Evolutionary conservation across 208 protist genomes (phyloP), one percentile per base, ranked within the genome.

Genomic region (Crithidia brevicula): DNA sequence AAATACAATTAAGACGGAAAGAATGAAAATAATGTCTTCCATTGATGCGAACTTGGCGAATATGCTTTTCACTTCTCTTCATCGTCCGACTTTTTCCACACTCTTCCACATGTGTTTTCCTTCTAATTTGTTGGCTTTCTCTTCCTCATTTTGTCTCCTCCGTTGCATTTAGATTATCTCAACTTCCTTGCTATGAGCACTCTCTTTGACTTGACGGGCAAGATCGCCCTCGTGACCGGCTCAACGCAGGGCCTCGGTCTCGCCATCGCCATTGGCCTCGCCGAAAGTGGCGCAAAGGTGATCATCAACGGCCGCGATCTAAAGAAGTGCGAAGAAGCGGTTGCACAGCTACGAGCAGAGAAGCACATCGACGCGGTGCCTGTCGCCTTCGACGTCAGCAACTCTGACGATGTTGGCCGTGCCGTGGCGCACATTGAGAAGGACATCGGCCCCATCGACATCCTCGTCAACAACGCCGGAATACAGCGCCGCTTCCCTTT

Each of bases 401-500:
- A 43, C 18, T 4, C 40, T 7, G 51, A 53, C 18, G 63, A 46
- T 1, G 38, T 69, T 1, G 38, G 51, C 6, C 23, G 49, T 25
- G 63, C 7, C 2, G 46, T 82, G 31, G 59, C 60, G n/a, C 58
- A 30, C 34, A 65, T 74, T 13, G 78, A 74, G 56, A 20, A 54
- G n/a, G 67, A 68, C 8, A 45, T 83, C 18, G 78, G 71, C 25
- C 34, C 50, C 31, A 71, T 88, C 25, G 75, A 83, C 46, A 79
- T 86, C 38, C 34, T 88, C 30, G 67, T 87, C n/a, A 82, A 82
- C 61, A 91, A 91, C 63, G 78, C 85, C 9, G 78, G 81, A 38
- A 51, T 85, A 5, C 77, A 86, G 45, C 64, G 77, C 43, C 69
- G 79, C 25, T 58, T 63, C 7, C 45, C 67, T 4, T 70, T 86